Percentiles rank a stretch among this genome's conserved stretches.
Conservation (phyloP, 2,329 filamentous ascomycete species). For the Ceratocystis variospora region DNA sequence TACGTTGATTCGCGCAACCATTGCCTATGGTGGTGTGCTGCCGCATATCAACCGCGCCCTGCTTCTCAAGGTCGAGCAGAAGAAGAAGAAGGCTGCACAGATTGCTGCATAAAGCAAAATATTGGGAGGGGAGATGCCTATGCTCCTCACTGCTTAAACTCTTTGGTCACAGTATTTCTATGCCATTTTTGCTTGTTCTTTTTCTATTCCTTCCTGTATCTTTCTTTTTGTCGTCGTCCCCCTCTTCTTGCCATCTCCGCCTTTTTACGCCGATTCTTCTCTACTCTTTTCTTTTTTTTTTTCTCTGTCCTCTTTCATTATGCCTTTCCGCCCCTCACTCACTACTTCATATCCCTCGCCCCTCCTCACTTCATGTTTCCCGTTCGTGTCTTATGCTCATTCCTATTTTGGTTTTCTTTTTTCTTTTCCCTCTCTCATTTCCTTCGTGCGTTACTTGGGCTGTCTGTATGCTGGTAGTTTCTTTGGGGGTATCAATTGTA, state of each 20-base stretch:
- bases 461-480: background rate
- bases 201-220: background rate
- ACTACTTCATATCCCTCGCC: background rate
- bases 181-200: background rate
- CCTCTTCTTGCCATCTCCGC: background rate
- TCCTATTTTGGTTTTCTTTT: background rate
- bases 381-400: background rate
- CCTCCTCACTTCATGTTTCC: background rate
- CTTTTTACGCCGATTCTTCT: background rate
- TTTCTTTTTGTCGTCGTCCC: background rate
- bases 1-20: slow-evolving; percentile 91
- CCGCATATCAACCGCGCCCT: slow-evolving; percentile 98
- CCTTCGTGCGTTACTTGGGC: background rate
- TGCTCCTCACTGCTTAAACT: background rate
- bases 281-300: background rate
- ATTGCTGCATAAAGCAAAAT: slow-evolving; percentile 13
- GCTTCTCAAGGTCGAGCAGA: slow-evolving; percentile 89
- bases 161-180: background rate
- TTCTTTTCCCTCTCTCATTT: background rate
- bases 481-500: slow-evolving; percentile 6
- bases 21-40: slow-evolving; percentile 94
- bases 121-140: background rate
- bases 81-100: slow-evolving; percentile 57
- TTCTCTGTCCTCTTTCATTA: background rate
- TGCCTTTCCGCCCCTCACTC: background rate